Conservation (phyloP, 768 basidiomycete species). For the Exidia glandulosa region DNA sequence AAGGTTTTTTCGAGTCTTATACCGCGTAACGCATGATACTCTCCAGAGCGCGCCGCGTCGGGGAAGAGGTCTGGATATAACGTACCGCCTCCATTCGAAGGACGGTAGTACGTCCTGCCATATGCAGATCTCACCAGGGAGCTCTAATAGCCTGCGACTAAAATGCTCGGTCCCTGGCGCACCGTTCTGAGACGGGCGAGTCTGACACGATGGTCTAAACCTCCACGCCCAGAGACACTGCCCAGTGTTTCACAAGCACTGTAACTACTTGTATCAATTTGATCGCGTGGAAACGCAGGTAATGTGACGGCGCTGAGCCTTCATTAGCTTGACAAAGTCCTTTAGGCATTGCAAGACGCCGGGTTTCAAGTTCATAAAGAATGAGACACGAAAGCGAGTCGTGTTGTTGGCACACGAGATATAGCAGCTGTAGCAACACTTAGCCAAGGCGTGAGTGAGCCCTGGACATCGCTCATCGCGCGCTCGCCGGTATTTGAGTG, state of each 20-base stretch:
- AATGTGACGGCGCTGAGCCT: background rate
- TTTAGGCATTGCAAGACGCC: background rate
- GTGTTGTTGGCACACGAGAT: slow-evolving; percentile 8
- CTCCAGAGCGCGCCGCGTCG: slow-evolving; percentile 8
- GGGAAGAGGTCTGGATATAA: slow-evolving; percentile 18
- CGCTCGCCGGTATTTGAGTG: background rate
- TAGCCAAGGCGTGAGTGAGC: slow-evolving; percentile 13
- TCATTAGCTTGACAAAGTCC: background rate
- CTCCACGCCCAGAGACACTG: slow-evolving; percentile 4
- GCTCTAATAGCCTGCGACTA: slow-evolving; percentile 23
- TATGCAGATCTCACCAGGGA: slow-evolving; percentile 21
- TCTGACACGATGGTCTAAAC: slow-evolving; percentile 16
- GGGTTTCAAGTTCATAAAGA: slow-evolving; percentile 2
- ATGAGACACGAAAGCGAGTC: slow-evolving; percentile 5
- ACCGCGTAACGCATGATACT: slow-evolving; percentile 8
- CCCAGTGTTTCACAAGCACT: background rate
- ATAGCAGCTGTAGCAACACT: slow-evolving; percentile 9
- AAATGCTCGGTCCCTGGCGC: slow-evolving; percentile 25
- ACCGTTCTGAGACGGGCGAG: slow-evolving; percentile 17
- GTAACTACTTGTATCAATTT: slow-evolving; percentile 6
- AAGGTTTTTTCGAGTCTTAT: slow-evolving; percentile 6
- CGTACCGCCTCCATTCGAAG: slow-evolving; percentile 23
- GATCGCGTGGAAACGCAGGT: slow-evolving; percentile 2
- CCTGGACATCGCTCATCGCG: slow-evolving; percentile 19
- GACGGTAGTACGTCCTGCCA: slow-evolving; percentile 8